Evolutionary conservation across 2,329 filamentous ascomycete genomes (phyloP).

Genomic region (Alternaria solani): DNA sequence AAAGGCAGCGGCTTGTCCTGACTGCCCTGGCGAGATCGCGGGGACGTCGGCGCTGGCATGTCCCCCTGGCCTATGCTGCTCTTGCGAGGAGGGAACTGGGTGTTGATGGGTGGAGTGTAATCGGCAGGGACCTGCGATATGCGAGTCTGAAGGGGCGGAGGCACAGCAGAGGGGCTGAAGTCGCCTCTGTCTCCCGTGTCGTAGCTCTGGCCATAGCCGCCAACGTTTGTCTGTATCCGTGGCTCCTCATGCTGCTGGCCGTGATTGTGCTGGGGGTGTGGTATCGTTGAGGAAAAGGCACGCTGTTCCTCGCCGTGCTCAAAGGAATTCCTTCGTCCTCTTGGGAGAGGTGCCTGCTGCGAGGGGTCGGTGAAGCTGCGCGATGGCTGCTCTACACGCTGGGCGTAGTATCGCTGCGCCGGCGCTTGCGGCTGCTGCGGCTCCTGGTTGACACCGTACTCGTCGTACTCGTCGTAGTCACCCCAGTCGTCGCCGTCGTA

Average conservation of each 20-base stretch:
- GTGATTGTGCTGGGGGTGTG: conserved; percentile 29
- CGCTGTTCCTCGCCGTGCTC: conserved; percentile 63
- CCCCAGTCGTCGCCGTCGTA: conserved; percentile 98
- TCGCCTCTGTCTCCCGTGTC: conserved; percentile 55
- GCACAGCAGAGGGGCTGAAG: conserved; percentile 62
- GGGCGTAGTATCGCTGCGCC: conserved; percentile 55
- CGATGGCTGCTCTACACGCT: conserved; percentile 35
- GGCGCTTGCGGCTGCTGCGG: conserved; percentile 51
- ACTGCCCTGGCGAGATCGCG: conserved; percentile 38
- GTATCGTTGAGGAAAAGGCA: conserved; percentile 55
- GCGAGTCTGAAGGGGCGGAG: conserved; percentile 58
- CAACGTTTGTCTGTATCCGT: conserved; percentile 34
- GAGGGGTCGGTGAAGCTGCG: conserved; percentile 55
- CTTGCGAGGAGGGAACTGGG: conserved; percentile 67
- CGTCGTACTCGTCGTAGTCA: conserved; percentile 66
- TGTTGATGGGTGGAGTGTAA: conserved; percentile 37
- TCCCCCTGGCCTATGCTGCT: conserved; percentile 64
- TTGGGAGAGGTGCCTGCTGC: conserved; percentile 35
- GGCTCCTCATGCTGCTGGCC: conserved; percentile 18
- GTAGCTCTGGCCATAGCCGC: conserved; percentile 44
- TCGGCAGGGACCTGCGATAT: conserved; percentile 50
- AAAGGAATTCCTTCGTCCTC: conserved; percentile 59
- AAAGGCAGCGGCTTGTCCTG: conserved; percentile 67
- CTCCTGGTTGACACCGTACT: conserved; percentile 61
- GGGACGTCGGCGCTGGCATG: conserved; percentile 34